phyloP scores from a whole-genome alignment of 495 filamentous ascomycete species.

The Gamarada debralockiae region DNA sequence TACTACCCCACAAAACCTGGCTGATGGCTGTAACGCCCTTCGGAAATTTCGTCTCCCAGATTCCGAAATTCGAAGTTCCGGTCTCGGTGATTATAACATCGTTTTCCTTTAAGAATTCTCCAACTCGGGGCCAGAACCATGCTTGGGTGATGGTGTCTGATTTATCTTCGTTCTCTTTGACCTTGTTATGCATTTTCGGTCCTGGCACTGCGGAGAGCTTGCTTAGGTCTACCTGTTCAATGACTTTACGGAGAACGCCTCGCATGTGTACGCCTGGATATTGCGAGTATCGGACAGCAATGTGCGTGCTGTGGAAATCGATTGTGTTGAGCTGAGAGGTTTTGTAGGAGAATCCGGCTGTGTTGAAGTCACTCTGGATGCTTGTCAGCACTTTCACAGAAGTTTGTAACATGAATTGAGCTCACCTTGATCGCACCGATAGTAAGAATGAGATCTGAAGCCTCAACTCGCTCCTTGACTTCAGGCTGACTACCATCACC shows the following conservation, averaged over 20 bases:
- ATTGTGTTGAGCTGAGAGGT: conserved; percentile 79
- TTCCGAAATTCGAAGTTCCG: conserved; percentile 85
- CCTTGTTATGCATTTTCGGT: conserved; percentile 36
- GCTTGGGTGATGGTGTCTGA: conserved; percentile 65
- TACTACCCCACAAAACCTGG: conserved; percentile 87
- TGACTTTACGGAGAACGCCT: conserved; percentile 75
- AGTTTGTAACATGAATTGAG: not conserved
- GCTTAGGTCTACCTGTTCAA: conserved; percentile 53
- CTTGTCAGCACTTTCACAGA: not conserved
- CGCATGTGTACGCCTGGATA: conserved; percentile 85
- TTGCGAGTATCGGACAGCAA: conserved; percentile 72
- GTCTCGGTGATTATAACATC: conserved; percentile 88
- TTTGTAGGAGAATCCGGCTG: conserved; percentile 77
- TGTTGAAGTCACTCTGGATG: conserved; percentile 78
- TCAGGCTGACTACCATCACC: conserved; percentile 71
- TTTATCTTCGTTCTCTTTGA: conserved; percentile 53
- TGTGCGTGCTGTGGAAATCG: conserved; percentile 79
- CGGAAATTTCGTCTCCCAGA: conserved; percentile 85
- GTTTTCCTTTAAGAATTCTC: conserved; percentile 68
- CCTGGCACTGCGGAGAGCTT: conserved; percentile 44
- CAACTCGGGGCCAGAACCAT: conserved; percentile 82
- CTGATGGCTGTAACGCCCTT: conserved; percentile 68
- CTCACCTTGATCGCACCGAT: conserved; percentile 66
- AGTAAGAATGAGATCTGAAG: conserved; percentile 76
- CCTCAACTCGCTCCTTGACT: conserved; percentile 71